These are phyloP conservation scores for Boletus smithii DNA, from an alignment of 1,284 basidiomycete genomes.

Conservation along the genomic window DNA sequence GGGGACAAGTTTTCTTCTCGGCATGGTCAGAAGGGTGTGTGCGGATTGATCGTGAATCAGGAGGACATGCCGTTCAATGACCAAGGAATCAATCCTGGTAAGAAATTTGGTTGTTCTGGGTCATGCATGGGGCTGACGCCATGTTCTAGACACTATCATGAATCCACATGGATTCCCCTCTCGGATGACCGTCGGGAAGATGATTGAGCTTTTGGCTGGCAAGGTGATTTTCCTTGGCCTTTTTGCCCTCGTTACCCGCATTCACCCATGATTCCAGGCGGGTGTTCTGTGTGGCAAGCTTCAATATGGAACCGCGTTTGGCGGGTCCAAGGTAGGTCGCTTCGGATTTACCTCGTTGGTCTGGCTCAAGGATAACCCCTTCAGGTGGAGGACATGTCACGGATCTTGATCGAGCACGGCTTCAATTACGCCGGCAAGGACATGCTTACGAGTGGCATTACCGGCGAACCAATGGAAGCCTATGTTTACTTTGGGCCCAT, in stretches of 20 bases:
- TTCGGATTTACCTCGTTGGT: constrained; percentile 2
- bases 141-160: constrained; percentile 89
- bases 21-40: constrained; percentile 99
- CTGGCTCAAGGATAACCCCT: constrained; percentile 12
- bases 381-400: constrained; percentile 97
- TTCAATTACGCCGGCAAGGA: constrained; percentile 98
- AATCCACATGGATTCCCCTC: constrained; percentile 99
- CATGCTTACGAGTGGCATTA: constrained; percentile 97
- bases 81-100: constrained; percentile 89
- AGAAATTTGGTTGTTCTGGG: constrained; percentile 22
- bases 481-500: constrained; percentile 99
- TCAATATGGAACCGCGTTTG: constrained; percentile 95
- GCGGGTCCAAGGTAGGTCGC: constrained; percentile 80
- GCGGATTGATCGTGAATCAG: constrained; percentile 96
- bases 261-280: constrained; percentile 47
- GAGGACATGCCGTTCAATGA: constrained; percentile 99
- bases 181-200: constrained; percentile 99
- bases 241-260: not conserved
- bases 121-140: constrained; percentile 9
- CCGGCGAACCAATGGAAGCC: constrained; percentile 92
- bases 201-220: constrained; percentile 98
- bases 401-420: constrained; percentile 90
- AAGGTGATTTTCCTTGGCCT: constrained; percentile 52
- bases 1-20: constrained; percentile 99
- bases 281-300: constrained; percentile 86